phyloP scores from a whole-genome alignment of 371 early-diverging fungal genomes.

The Mortierella sp. region DNA sequence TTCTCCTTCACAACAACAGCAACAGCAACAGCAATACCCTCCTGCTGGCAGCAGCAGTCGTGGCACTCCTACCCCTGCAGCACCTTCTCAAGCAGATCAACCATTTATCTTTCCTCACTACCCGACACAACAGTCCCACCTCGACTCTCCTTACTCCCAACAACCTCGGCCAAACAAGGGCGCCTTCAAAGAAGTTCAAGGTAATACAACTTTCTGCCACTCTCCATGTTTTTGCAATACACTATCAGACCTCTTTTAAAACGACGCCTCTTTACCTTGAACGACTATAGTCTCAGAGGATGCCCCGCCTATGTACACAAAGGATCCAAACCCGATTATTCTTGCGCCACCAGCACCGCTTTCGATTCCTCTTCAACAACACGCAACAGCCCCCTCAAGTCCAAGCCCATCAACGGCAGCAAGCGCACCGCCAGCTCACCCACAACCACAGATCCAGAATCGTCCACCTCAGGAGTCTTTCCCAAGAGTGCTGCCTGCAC shows the following conservation, averaged over 20 bases:
- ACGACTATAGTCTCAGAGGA: neutral
- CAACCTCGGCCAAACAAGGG: neutral
- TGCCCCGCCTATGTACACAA: neutral
- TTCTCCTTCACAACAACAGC: neutral
- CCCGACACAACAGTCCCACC: neutral
- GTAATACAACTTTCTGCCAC: neutral
- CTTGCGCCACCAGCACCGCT: neutral
- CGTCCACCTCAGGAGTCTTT: neutral
- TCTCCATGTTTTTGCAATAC: neutral
- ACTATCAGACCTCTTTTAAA: neutral
- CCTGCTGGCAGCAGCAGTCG: neutral
- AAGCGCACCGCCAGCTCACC: neutral
- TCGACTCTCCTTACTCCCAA: neutral
- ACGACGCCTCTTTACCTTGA: neutral
- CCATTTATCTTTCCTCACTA: conserved; percentile 11
- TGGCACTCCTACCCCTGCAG: neutral
- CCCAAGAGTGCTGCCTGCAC: neutral
- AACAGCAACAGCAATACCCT: neutral
- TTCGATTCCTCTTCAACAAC: neutral
- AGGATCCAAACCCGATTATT: neutral
- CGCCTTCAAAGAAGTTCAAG: neutral
- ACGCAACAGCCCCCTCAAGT: neutral
- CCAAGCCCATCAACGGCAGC: neutral
- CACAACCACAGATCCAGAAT: neutral
- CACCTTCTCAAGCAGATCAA: neutral